phyloP scores from a whole-genome alignment of 2,329 filamentous ascomycete genomes.

The Cryphonectria naterciae region DNA sequence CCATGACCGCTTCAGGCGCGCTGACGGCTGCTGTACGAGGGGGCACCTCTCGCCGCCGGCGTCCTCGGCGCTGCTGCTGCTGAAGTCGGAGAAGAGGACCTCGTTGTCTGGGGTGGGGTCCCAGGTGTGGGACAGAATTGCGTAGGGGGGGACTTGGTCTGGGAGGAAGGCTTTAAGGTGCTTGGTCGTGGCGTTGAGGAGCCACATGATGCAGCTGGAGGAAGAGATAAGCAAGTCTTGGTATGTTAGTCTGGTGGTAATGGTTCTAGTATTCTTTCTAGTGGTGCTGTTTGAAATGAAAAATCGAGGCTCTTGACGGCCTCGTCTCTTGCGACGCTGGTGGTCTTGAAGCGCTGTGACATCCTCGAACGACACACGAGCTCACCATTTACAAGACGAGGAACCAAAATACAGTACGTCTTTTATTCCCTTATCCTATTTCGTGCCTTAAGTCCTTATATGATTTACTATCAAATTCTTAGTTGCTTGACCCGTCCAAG shows the following conservation, averaged over 20 bases:
- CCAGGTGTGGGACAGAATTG: slow-evolving; percentile 12
- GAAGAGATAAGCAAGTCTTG: too few species aligned
- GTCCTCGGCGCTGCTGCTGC: neutral
- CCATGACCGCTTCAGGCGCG: neutral
- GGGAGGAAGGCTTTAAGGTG: slow-evolving; percentile 6
- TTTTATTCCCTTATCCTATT: neutral
- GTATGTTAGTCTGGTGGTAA: neutral
- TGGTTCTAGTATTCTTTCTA: too few species aligned
- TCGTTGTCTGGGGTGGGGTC: slow-evolving; percentile 1
- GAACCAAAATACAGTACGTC: too few species aligned
- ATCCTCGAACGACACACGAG: neutral
- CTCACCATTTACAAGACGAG: neutral
- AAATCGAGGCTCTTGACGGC: too few species aligned
- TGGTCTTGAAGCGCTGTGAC: neutral
- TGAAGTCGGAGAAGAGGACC: slow-evolving; percentile 6
- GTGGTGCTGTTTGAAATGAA: too few species aligned
- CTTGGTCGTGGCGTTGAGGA: slow-evolving; percentile 9
- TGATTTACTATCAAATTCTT: neutral
- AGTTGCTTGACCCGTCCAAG: neutral
- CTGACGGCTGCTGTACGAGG: neutral
- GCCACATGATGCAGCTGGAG: neutral
- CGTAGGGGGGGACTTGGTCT: neutral
- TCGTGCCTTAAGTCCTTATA: neutral
- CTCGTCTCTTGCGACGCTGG: too few species aligned
- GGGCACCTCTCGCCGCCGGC: neutral